These are phyloP conservation scores for Cytospora schulzeri DNA, from an alignment of 2,329 filamentous ascomycete species.

Conservation along the genomic window DNA sequence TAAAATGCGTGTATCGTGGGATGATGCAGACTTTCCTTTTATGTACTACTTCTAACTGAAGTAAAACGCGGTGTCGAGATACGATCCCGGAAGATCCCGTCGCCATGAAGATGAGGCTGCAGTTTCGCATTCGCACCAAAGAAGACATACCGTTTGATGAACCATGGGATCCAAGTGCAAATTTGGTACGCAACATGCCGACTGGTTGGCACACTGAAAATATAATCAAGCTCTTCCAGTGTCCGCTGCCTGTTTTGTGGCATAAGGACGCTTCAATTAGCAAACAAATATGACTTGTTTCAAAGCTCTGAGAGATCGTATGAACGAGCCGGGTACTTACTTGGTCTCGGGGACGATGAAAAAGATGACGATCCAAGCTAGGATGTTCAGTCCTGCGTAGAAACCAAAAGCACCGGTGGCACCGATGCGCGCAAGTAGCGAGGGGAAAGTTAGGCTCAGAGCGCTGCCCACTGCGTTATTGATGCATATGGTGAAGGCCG, in stretches of 20 bases:
- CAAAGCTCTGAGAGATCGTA: not conserved
- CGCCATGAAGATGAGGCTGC: conserved; percentile 43
- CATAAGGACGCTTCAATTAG: not conserved
- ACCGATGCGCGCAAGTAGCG: conserved; percentile 44
- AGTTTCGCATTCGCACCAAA: conserved; percentile 38
- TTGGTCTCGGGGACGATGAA: conserved; percentile 61
- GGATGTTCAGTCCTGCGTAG: conserved; percentile 61
- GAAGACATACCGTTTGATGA: conserved; percentile 36
- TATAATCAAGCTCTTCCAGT: conserved; percentile 48
- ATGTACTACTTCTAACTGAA: no score
- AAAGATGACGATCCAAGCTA: conserved; percentile 66
- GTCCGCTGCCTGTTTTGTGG: conserved; percentile 40
- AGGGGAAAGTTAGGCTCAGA: conserved; percentile 47
- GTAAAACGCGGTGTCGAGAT: no score
- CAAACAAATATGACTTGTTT: not conserved
- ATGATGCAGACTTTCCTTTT: not conserved
- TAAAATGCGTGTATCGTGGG: no score
- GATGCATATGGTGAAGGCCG: conserved; percentile 37
- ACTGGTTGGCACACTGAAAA: conserved; percentile 41
- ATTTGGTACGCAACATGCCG: conserved; percentile 40
- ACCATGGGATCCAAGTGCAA: conserved; percentile 39
- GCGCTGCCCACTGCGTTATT: conserved; percentile 36
- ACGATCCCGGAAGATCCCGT: not conserved
- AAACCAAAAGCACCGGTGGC: conserved; percentile 57
- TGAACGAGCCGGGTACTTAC: conserved; percentile 27